These are phyloP conservation scores for Dendrocalamus latiflorus DNA, from an alignment of 202 grass and related monocot species.

Conservation along the genomic window DNA sequence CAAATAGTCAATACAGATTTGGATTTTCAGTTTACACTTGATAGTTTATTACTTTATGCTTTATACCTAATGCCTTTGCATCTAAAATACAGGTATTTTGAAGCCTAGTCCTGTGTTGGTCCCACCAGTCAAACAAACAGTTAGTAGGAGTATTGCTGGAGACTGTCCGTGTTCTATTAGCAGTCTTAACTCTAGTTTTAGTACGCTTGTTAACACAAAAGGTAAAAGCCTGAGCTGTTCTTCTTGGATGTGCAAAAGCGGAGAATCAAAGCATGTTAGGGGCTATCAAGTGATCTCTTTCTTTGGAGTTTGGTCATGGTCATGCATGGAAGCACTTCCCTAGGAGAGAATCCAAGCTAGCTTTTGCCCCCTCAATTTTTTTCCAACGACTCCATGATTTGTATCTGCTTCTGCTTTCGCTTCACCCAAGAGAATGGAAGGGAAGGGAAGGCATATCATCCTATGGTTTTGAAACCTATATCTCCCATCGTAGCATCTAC, in stretches of 20 bases:
- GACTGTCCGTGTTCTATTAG: slow-evolving; percentile 12
- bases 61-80: neutral
- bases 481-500: slow-evolving; percentile 40
- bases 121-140: slow-evolving; percentile 13
- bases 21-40: neutral
- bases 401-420: slow-evolving; percentile 60
- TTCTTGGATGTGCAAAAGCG: slow-evolving; percentile 63
- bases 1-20: neutral
- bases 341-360: slow-evolving; percentile 79
- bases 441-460: slow-evolving; percentile 56
- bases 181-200: too few species aligned
- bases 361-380: slow-evolving; percentile 54
- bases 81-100: neutral
- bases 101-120: neutral
- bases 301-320: slow-evolving; percentile 73
- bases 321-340: slow-evolving; percentile 80
- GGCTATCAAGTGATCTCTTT: slow-evolving; percentile 62
- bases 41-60: neutral
- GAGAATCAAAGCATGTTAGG: slow-evolving; percentile 91
- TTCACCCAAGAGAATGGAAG: slow-evolving; percentile 70
- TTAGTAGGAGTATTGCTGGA: neutral
- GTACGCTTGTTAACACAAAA: slow-evolving; percentile 40
- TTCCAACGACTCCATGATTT: slow-evolving; percentile 51
- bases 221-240: slow-evolving; percentile 49
- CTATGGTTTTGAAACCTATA: slow-evolving; percentile 56